Percentiles rank a stretch among this genome's conserved stretches.
Evolutionary conservation across 1,139 yeast species (phyloP).

Genomic region (Geotrichum restrictum): DNA sequence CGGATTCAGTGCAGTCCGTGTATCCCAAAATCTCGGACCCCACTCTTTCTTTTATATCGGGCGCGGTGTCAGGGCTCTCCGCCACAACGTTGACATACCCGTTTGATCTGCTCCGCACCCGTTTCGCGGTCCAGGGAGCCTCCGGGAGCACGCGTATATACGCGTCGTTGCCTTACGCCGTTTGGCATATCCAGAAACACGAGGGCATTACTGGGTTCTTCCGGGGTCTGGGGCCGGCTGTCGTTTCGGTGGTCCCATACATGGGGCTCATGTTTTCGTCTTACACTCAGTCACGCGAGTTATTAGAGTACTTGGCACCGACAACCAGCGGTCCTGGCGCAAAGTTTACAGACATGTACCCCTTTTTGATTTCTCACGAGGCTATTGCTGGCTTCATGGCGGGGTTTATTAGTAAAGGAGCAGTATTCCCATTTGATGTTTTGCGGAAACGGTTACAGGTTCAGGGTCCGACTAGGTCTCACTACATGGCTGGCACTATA

Average conservation of each 20-base stretch:
- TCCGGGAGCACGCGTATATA: constrained; percentile 47
- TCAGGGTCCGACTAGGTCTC: constrained; percentile 41
- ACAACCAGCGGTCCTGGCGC: constrained; percentile 11
- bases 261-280: constrained; percentile 69
- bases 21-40: constrained; percentile 39
- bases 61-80: constrained; percentile 69
- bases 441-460: constrained; percentile 76
- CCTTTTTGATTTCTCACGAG: constrained; percentile 43
- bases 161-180: constrained; percentile 46
- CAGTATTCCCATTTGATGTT: constrained; percentile 83
- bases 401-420: constrained; percentile 67
- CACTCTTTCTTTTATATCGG: constrained; percentile 58
- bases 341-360: constrained; percentile 17
- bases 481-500: constrained; percentile 27
- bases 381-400: constrained; percentile 72
- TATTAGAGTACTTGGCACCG: constrained; percentile 18
- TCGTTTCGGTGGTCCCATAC: constrained; percentile 58
- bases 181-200: constrained; percentile 42
- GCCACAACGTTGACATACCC: constrained; percentile 82
- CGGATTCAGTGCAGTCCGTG: constrained; percentile 40
- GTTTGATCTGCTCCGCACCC: constrained; percentile 76
- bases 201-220: constrained; percentile 61
- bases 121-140: constrained; percentile 55
- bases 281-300: constrained; percentile 44
- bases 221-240: constrained; percentile 60